Percentiles rank a stretch among this genome's conserved stretches.
Evolutionary conservation across 441 rosid genomes (phyloP).

Genomic region (Adansonia rubrostipa): DNA sequence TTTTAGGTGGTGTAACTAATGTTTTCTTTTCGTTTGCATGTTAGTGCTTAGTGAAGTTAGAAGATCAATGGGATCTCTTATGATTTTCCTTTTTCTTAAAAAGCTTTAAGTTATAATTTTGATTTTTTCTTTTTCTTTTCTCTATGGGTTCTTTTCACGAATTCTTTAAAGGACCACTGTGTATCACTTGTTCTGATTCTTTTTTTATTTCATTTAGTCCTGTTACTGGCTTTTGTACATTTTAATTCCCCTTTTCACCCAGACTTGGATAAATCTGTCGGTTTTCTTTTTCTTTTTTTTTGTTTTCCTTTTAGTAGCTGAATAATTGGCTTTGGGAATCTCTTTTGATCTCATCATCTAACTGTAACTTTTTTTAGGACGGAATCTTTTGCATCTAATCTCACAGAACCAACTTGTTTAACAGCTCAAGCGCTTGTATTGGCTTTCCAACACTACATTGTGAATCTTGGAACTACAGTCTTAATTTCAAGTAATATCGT

Average conservation of each 20-base stretch:
- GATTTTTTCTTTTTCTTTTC: not conserved
- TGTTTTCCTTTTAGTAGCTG: not conserved
- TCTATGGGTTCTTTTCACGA: conserved; percentile 17
- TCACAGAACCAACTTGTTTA: conserved; percentile 26
- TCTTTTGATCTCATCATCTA: not conserved
- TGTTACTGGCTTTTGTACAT: not conserved
- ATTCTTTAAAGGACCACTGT: not conserved
- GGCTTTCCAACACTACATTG: conserved; percentile 92
- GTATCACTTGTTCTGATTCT: conserved; percentile 34
- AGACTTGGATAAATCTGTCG: not conserved
- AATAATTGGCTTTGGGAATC: not conserved
- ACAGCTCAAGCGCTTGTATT: conserved; percentile 71
- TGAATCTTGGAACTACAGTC: conserved; percentile 89
- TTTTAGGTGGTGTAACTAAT: conserved; percentile 24
- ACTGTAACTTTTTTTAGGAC: not conserved
- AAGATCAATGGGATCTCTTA: conserved; percentile 7
- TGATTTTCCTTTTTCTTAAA: not conserved
- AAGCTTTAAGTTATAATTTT: not conserved
- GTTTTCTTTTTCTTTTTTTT: no score
- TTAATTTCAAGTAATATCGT: conserved; percentile 68
- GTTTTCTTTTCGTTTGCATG: conserved; percentile 28
- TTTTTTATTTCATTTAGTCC: conserved; percentile 25
- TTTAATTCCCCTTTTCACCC: not conserved
- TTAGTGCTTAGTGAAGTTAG: conserved; percentile 19
- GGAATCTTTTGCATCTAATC: conserved; percentile 18